phyloP scores from a whole-genome alignment of 805 yeast species.

The Clavispora santaluciae region DNA sequence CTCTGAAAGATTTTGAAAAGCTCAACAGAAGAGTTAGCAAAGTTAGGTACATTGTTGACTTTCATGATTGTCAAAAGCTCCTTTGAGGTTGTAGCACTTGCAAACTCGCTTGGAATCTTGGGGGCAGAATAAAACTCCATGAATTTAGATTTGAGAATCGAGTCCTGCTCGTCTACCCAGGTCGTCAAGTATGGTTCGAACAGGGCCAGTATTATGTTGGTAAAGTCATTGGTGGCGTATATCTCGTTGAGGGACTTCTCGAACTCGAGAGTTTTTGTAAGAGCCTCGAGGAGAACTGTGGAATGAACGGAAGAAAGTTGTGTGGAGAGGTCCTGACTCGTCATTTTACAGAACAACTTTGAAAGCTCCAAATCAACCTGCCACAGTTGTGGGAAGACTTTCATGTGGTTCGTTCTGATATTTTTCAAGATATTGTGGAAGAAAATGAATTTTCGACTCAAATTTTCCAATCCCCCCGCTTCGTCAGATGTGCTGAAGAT shows the following conservation, averaged over 20 bases:
- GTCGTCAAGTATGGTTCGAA: slow-evolving; percentile 82
- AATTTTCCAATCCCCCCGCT: slow-evolving; percentile 90
- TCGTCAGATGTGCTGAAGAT: slow-evolving; percentile 82
- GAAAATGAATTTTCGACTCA: slow-evolving; percentile 75
- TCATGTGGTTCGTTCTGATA: slow-evolving; percentile 47
- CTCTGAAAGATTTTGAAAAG: slow-evolving; percentile 74
- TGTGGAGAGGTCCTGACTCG: slow-evolving; percentile 60
- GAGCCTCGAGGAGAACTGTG: slow-evolving; percentile 59
- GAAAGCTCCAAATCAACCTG: slow-evolving; percentile 59
- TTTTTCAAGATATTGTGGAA: slow-evolving; percentile 65
- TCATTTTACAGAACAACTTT: slow-evolving; percentile 58
- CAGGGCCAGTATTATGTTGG: slow-evolving; percentile 49
- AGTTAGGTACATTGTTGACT: slow-evolving; percentile 52
- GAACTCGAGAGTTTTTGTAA: slow-evolving; percentile 78
- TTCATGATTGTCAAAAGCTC: slow-evolving; percentile 36
- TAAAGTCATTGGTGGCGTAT: slow-evolving; percentile 45
- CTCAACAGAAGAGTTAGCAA: slow-evolving; percentile 83
- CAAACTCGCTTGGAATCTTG: slow-evolving; percentile 43
- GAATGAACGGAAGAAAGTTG: slow-evolving; percentile 54
- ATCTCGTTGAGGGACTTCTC: slow-evolving; percentile 67
- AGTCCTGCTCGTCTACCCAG: slow-evolving; percentile 86
- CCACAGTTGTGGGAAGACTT: slow-evolving; percentile 71
- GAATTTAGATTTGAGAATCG: slow-evolving; percentile 54
- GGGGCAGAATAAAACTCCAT: slow-evolving; percentile 58
- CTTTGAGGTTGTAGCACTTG: slow-evolving; percentile 10